phyloP scores from a whole-genome alignment of 148 eudicot species.

The Rhododendron ferrugineum region DNA sequence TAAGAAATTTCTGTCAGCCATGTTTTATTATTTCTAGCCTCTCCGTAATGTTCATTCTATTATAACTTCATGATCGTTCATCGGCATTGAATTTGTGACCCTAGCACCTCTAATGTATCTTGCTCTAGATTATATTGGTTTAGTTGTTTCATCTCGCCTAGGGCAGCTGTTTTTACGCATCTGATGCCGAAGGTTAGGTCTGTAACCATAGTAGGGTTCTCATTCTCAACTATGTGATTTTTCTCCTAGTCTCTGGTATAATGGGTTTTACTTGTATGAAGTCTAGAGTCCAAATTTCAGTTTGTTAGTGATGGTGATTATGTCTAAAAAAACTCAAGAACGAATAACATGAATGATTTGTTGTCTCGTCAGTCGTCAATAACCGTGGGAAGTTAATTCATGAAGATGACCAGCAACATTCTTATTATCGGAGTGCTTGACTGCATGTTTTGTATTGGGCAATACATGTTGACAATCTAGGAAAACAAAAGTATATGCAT shows the following conservation, averaged over 20 bases:
- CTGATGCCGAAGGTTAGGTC: neutral
- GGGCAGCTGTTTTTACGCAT: neutral
- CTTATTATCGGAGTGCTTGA: neutral
- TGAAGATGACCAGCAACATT: neutral
- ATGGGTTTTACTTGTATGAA: neutral
- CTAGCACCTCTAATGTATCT: neutral
- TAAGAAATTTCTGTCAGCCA: slow-evolving; percentile 31
- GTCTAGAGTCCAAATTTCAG: neutral
- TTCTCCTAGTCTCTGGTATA: neutral
- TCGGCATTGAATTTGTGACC: neutral
- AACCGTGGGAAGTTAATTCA: neutral
- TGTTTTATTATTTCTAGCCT: neutral
- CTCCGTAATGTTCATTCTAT: neutral
- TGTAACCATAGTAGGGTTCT: neutral
- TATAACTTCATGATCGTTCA: neutral
- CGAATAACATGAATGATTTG: neutral
- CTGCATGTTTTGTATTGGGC: neutral
- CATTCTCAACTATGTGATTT: neutral
- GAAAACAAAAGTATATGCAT: neutral
- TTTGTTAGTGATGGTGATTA: neutral
- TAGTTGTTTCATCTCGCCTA: neutral
- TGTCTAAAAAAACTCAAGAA: neutral
- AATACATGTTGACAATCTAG: neutral
- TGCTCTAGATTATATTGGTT: neutral
- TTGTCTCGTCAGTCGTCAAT: neutral